Conservation (phyloP, 306 rosid genomes). For the Delonix regia region DNA sequence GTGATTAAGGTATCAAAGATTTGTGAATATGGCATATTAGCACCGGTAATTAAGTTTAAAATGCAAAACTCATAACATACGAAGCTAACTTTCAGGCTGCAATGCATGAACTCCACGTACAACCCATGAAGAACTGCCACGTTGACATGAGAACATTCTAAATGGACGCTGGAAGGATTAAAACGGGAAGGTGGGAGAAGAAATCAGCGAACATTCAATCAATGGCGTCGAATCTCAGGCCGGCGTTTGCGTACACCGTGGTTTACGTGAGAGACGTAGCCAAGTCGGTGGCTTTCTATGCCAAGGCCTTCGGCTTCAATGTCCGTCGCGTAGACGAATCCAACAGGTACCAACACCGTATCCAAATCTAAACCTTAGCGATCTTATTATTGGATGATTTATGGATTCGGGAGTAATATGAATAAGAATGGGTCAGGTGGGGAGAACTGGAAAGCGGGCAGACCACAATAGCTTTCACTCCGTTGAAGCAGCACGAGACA, state of each 20-base stretch:
- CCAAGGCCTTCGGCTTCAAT: constrained; percentile 70
- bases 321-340: constrained; percentile 85
- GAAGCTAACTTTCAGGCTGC: too few species aligned
- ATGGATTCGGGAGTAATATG: background rate
- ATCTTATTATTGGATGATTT: too few species aligned
- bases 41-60: too few species aligned
- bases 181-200: background rate
- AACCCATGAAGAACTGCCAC: constrained; percentile 9
- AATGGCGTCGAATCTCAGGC: constrained; percentile 57
- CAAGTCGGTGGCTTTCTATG: constrained; percentile 64
- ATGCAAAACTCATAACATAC: too few species aligned
- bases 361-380: too few species aligned
- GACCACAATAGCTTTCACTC: constrained; percentile 89
- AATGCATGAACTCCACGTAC: constrained; percentile 40
- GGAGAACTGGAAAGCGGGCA: constrained; percentile 82
- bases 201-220: background rate
- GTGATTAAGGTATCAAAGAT: too few species aligned
- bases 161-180: background rate
- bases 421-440: constrained; percentile 52
- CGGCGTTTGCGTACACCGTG: constrained; percentile 68
- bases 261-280: constrained; percentile 76
- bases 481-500: constrained; percentile 75
- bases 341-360: constrained; percentile 43
- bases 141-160: background rate
- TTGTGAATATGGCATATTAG: too few species aligned